Base-by-base conservation (phyloP, 805 yeast genomes). In the Yarrowia deformans region DNA sequence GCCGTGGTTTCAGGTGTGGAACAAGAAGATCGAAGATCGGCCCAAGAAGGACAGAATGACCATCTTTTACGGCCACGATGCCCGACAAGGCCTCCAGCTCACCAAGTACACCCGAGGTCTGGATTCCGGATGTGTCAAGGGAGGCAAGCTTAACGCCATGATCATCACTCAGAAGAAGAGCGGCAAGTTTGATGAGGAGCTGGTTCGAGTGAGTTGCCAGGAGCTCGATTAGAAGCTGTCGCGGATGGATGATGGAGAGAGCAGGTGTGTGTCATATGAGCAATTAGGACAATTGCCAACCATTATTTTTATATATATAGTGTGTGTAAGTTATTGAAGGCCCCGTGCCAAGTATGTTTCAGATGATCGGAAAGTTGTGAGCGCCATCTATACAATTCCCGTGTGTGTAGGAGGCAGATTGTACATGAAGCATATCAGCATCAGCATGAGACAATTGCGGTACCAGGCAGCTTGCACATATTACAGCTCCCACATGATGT, bases 21-120 rank as follows among this genome's bases (percentile, higher is more conserved):
- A 85, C 71, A 72, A 75, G 52, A 80, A 81, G 70, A 86, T 83
- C 72, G 76, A 77, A 67, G 42, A 49, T 61, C 70, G 46, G 40
- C 50, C 69, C 9, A 71, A 75, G 35, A 69, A 74, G 72, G 76
- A 71, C n/a, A 77, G 78, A 49, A 72, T 70, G 50, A 78, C 76
- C 29, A 92, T 91, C 3, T 87, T 86, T 74, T 93, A 93, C 76
- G 98, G 98, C 1, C 98, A 93, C 75, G 96, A 91, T 75, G 96
- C 98, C 3, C 82, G 86, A 69, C 81, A 88, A 68, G 97, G 97
- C 0, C 83, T 93, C 63, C 86, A 84, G 69, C 72, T 88, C 63
- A 84, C 84, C 72, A 84, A 84, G 71, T 91, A 82, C 77, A 82
- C 97, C 3, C 86, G 85, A 74, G 98, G 98, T 0, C 79, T 93